Conservation (phyloP, 1,139 yeast species). For the Arxiozyma slooffiae region DNA sequence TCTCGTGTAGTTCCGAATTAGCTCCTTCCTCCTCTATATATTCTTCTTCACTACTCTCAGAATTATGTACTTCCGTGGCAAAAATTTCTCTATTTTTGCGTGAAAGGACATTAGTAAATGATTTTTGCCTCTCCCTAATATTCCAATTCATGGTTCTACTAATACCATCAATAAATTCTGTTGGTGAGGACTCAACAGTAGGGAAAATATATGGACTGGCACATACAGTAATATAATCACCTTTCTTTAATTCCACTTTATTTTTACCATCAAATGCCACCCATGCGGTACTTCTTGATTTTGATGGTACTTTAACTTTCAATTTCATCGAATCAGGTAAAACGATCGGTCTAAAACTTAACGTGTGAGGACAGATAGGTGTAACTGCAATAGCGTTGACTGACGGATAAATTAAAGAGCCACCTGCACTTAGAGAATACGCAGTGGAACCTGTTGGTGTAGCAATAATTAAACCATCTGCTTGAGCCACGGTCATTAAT, state of each 20-base stretch:
- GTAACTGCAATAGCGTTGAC: conserved; percentile 83
- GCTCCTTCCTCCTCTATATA: conserved; percentile 7
- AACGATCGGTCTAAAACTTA: conserved; percentile 78
- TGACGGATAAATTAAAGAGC: conserved; percentile 80
- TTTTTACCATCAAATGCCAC: conserved; percentile 83
- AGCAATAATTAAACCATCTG: conserved; percentile 80
- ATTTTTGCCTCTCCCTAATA: conserved; percentile 69
- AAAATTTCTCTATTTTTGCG: conserved; percentile 25
- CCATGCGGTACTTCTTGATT: conserved; percentile 73
- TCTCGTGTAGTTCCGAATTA: background rate
- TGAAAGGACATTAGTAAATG: conserved; percentile 40
- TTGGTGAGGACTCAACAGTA: conserved; percentile 62
- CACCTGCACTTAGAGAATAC: conserved; percentile 86
- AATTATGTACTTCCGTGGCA: conserved; percentile 6
- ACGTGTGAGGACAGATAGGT: conserved; percentile 86
- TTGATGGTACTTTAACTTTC: conserved; percentile 60
- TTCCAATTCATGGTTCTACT: conserved; percentile 83
- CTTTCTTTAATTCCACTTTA: conserved; percentile 60
- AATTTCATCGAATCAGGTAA: conserved; percentile 79
- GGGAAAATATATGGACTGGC: conserved; percentile 84
- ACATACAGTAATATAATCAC: conserved; percentile 66
- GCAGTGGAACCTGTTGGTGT: conserved; percentile 94
- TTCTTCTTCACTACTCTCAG: conserved; percentile 11
- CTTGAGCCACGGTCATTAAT: conserved; percentile 74
- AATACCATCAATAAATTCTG: conserved; percentile 77